A percentile compares a stretch with the other conserved stretches of the same genome.
These are phyloP conservation scores for Coemansia sp. DNA, from an alignment of 192 early-diverging fungal species.

Conservation along the genomic window DNA sequence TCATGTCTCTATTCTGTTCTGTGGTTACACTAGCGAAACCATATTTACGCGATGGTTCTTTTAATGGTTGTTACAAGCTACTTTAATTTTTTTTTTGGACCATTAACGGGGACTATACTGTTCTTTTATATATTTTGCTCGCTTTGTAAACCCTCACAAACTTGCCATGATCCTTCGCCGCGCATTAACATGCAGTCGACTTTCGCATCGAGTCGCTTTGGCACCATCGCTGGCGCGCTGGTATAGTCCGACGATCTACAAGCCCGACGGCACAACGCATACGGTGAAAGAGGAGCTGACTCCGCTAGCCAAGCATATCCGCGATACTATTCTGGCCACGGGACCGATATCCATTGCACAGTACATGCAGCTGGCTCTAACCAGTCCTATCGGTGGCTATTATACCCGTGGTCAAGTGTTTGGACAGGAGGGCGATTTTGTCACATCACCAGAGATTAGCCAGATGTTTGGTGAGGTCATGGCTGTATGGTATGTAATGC, in stretches of 20 bases:
- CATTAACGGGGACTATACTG: neutral
- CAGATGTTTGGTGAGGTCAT: slow-evolving; percentile 98
- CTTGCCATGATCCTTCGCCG: neutral
- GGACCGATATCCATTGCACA: slow-evolving; percentile 80
- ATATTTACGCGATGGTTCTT: neutral
- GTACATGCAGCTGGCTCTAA: slow-evolving; percentile 87
- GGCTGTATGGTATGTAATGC: slow-evolving; percentile 85
- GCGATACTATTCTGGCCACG: slow-evolving; percentile 58
- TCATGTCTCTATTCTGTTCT: too few relatives aligned
- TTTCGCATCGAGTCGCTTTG: neutral
- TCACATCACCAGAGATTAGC: slow-evolving; percentile 95
- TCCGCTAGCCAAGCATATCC: slow-evolving; percentile 62
- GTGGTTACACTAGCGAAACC: neutral
- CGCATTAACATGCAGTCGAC: neutral
- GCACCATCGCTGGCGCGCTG: neutral
- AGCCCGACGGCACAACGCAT: slow-evolving; percentile 13
- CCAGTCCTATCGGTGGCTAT: slow-evolving; percentile 89
- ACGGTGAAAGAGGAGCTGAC: slow-evolving; percentile 58
- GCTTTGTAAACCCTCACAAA: neutral
- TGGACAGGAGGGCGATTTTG: slow-evolving; percentile 90
- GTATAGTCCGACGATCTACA: slow-evolving; percentile 17
- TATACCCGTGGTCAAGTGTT: slow-evolving; percentile 93
- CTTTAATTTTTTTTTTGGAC: neutral
- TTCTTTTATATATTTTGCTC: neutral
- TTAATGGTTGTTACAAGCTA: too few relatives aligned